These are phyloP conservation scores for Nectriaceae sp. DNA, from an alignment of 2,329 filamentous ascomycete genomes.

Conservation along the genomic window DNA sequence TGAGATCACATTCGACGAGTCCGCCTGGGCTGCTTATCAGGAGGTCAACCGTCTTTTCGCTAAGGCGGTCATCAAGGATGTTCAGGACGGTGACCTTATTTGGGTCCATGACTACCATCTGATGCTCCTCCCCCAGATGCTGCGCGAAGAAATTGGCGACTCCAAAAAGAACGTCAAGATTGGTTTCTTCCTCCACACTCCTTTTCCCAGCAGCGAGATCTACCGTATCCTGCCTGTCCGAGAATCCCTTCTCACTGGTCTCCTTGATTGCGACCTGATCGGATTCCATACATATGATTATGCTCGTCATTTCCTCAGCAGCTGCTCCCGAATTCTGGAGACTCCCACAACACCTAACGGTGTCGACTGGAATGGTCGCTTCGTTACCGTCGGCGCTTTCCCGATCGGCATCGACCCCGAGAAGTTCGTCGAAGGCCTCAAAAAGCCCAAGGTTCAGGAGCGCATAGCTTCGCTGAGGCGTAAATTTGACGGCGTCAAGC, in stretches of 20 bases:
- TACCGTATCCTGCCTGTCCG: slow-evolving; percentile 94
- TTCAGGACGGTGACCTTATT: slow-evolving; percentile 90
- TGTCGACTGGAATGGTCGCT: slow-evolving; percentile 85
- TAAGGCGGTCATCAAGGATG: slow-evolving; percentile 80
- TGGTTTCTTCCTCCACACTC: slow-evolving; percentile 96
- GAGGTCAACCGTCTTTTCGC: slow-evolving; percentile 94
- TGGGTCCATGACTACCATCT: slow-evolving; percentile 99
- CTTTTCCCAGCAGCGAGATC: slow-evolving; percentile 95
- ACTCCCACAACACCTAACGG: slow-evolving; percentile 86
- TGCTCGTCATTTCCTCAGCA: slow-evolving; percentile 94
- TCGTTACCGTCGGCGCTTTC: slow-evolving; percentile 91
- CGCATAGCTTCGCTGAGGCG: slow-evolving; percentile 82
- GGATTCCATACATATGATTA: slow-evolving; percentile 99
- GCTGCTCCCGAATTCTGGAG: slow-evolving; percentile 87
- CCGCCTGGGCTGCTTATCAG: slow-evolving; percentile 88
- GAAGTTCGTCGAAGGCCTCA: slow-evolving; percentile 87
- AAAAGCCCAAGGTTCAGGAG: slow-evolving; percentile 83
- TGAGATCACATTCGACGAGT: slow-evolving; percentile 97
- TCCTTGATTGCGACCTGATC: slow-evolving; percentile 91
- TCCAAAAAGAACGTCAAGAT: slow-evolving; percentile 92
- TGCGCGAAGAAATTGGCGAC: slow-evolving; percentile 82
- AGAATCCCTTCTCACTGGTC: slow-evolving; percentile 81
- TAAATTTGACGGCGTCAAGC: slow-evolving; percentile 94
- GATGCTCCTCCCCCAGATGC: slow-evolving; percentile 94
- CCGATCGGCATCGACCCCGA: slow-evolving; percentile 98